phyloP scores from a whole-genome alignment of 306 rosid species.

The Begonia peltatifolia region DNA sequence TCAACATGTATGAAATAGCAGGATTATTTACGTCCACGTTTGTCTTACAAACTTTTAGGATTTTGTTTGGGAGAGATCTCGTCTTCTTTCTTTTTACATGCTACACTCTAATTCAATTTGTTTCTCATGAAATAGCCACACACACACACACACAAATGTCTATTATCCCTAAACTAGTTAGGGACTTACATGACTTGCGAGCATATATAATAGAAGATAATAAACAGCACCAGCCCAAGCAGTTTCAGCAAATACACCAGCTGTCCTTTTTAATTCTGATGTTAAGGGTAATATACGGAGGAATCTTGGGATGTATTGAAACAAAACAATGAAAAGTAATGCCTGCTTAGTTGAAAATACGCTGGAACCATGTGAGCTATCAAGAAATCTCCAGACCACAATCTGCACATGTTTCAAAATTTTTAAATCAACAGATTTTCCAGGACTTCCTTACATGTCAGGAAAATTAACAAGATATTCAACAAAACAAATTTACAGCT shows the following conservation, averaged over 20 bases:
- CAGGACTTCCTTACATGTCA: too few relatives aligned
- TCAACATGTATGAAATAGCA: too few relatives aligned
- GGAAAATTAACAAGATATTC: too few relatives aligned
- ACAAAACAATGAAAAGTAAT: slow-evolving; percentile 65
- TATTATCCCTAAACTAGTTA: background rate
- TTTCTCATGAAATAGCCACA: slow-evolving; percentile 26
- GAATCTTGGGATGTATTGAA: slow-evolving; percentile 86
- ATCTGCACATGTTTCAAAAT: slow-evolving; percentile 40
- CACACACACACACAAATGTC: too few relatives aligned
- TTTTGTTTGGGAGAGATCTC: too few relatives aligned
- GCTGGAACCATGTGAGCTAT: slow-evolving; percentile 62
- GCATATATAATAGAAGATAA: slow-evolving; percentile 89
- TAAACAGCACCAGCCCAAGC: slow-evolving; percentile 99
- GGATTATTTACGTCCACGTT: too few relatives aligned
- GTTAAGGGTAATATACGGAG: slow-evolving; percentile 66
- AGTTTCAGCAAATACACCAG: slow-evolving; percentile 95
- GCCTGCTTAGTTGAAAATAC: slow-evolving; percentile 79
- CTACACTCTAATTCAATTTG: too few relatives aligned
- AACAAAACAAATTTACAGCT: too few relatives aligned
- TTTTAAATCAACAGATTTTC: background rate
- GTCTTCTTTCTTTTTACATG: too few relatives aligned
- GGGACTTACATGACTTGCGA: slow-evolving; percentile 90
- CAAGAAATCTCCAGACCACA: slow-evolving; percentile 90
- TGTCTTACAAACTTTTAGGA: too few relatives aligned
- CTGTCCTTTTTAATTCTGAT: slow-evolving; percentile 93